Conservation (phyloP, 1,284 basidiomycete genomes). For the Ceratobasidium sp. region DNA sequence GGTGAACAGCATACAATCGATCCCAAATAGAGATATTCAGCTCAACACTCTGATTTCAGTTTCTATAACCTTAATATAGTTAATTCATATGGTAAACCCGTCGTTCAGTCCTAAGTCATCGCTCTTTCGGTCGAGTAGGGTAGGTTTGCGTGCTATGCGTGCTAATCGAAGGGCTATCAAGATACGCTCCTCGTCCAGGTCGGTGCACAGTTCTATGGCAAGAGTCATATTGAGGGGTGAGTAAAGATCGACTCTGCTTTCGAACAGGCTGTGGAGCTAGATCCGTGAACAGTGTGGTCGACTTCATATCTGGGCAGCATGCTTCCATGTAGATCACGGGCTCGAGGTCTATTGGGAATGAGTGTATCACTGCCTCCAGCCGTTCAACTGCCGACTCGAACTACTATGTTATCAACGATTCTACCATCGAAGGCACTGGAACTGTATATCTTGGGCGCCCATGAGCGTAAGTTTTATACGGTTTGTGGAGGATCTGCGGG, state of each 20-base stretch:
- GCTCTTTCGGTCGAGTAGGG: conserved; percentile 42
- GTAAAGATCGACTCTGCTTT: background rate
- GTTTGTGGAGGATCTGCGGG: background rate
- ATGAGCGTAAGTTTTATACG: conserved; percentile 7
- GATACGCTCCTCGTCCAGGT: conserved; percentile 44
- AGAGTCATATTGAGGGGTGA: conserved; percentile 41
- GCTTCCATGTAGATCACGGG: conserved; percentile 42
- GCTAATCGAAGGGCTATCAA: conserved; percentile 42
- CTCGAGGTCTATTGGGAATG: conserved; percentile 39
- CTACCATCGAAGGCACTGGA: conserved; percentile 40
- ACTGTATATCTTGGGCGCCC: conserved; percentile 38
- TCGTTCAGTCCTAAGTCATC: conserved; percentile 42
- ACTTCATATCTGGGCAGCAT: conserved; percentile 43
- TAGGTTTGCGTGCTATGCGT: conserved; percentile 43
- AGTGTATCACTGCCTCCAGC: conserved; percentile 43
- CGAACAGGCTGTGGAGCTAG: background rate
- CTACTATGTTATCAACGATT: conserved; percentile 44
- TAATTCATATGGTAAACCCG: conserved; percentile 42
- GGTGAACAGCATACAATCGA: conserved; percentile 13
- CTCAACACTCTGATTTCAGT: background rate
- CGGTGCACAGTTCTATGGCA: conserved; percentile 43
- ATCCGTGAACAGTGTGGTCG: conserved; percentile 31
- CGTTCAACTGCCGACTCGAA: conserved; percentile 39
- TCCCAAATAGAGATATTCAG: background rate
- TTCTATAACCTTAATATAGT: conserved; percentile 44